Percentiles rank a stretch among this genome's conserved stretches.
These are phyloP conservation scores for Lepidium didymum DNA, from an alignment of 345 rosid species.

Conservation along the genomic window DNA sequence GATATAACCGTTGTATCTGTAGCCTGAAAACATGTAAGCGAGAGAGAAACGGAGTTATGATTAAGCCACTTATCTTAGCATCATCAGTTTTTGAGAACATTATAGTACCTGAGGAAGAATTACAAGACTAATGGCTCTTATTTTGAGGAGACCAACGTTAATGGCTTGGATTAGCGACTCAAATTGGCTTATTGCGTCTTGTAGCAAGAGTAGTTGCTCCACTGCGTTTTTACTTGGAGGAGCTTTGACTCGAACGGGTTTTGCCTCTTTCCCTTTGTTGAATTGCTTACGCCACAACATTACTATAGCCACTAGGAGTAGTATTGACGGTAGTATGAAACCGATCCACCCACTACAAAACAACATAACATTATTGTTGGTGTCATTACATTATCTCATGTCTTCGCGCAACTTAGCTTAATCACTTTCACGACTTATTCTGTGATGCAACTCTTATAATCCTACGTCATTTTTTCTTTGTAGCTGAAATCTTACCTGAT, in stretches of 20 bases:
- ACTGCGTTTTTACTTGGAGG: conserved; percentile 83
- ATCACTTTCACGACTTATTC: neutral
- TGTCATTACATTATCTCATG: neutral
- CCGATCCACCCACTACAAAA: conserved; percentile 64
- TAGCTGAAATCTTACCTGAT: conserved; percentile 18
- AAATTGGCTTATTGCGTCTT: conserved; percentile 60
- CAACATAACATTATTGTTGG: neutral
- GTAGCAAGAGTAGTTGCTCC: conserved; percentile 76
- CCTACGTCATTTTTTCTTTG: neutral
- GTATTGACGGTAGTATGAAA: conserved; percentile 50
- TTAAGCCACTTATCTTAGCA: neutral
- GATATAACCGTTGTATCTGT: conserved; percentile 62
- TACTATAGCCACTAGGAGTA: conserved; percentile 39
- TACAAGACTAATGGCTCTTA: conserved; percentile 81
- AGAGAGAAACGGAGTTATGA: neutral
- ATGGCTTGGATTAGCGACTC: conserved; percentile 73
- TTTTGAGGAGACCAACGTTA: conserved; percentile 74
- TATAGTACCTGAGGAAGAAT: conserved; percentile 64
- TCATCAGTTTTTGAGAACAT: neutral
- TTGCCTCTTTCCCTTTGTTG: conserved; percentile 44
- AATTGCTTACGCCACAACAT: conserved; percentile 64
- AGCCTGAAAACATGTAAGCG: conserved; percentile 39
- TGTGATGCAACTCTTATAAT: neutral
- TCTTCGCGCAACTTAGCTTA: neutral
- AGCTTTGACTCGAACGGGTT: conserved; percentile 52